These are phyloP conservation scores for Aspergillus sp. DNA, from an alignment of 2,329 filamentous ascomycete species.

Conservation along the genomic window DNA sequence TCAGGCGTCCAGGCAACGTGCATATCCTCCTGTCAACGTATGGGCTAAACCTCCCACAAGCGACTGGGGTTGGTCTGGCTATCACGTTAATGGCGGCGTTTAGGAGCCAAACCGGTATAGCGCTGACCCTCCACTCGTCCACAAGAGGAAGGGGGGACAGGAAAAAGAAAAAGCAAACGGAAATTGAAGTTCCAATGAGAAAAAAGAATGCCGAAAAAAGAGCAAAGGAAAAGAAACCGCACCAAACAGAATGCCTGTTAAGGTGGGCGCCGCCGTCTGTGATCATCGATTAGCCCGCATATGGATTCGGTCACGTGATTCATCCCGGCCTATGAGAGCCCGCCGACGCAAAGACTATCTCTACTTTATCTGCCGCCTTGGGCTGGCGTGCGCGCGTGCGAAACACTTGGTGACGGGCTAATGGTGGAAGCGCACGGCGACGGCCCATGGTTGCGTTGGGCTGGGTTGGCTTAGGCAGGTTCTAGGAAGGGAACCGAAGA, in stretches of 20 bases:
- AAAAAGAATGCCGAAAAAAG: neutral
- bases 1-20: constrained; percentile 5
- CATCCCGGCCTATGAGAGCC: constrained; percentile 13
- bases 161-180: neutral
- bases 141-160: neutral
- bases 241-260: constrained; percentile 2
- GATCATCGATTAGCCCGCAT: constrained; percentile 26
- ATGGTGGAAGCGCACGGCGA: constrained; percentile 13
- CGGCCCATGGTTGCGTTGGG: constrained; percentile 4
- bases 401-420: constrained; percentile 11
- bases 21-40: neutral
- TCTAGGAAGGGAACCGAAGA: constrained; percentile 1
- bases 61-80: neutral
- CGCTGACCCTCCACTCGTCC: neutral
- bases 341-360: constrained; percentile 8
- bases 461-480: neutral
- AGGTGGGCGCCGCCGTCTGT: constrained; percentile 10
- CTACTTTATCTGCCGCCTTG: constrained; percentile 16
- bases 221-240: neutral
- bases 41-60: constrained; percentile 1
- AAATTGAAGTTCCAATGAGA: neutral
- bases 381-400: constrained; percentile 11
- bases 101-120: constrained; percentile 5
- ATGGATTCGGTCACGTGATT: constrained; percentile 19
- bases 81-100: neutral